These are phyloP conservation scores for Nannochloropsis gaditana DNA, from an alignment of 108 stramenopile genomes.

Conservation along the genomic window DNA sequence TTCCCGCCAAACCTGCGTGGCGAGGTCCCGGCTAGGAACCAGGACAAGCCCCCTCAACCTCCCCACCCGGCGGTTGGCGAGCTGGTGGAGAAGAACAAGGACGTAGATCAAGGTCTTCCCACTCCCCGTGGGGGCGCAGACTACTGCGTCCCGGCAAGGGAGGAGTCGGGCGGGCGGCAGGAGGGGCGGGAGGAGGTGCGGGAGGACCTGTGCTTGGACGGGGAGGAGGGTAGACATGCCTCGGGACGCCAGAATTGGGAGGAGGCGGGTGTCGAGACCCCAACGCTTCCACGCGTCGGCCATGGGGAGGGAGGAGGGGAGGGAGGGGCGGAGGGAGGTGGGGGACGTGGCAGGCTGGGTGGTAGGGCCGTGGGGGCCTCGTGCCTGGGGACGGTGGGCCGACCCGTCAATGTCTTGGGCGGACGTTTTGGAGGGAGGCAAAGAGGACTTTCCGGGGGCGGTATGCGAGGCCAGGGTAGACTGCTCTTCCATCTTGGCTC, in stretches of 20 bases:
- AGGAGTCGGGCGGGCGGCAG: not conserved
- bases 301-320: not conserved
- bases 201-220: conserved; percentile 75
- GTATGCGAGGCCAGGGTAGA: too few relatives aligned
- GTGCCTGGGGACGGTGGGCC: too few relatives aligned
- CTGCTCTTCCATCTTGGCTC: too few relatives aligned
- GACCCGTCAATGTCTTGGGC: too few relatives aligned
- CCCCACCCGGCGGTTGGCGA: conserved; percentile 60
- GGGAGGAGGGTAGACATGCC: conserved; percentile 71
- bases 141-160: conserved; percentile 67
- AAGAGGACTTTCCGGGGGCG: too few relatives aligned
- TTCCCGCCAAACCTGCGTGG: conserved; percentile 49
- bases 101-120: conserved; percentile 83
- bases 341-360: not conserved
- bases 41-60: conserved; percentile 80
- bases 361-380: too few relatives aligned
- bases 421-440: too few relatives aligned
- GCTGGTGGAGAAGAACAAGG: conserved; percentile 68
- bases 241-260: conserved; percentile 21
- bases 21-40: conserved; percentile 85
- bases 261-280: conserved; percentile 41
- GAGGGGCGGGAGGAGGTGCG: conserved; percentile 60
- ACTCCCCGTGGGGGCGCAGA: conserved; percentile 75
- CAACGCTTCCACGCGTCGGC: conserved; percentile 19
- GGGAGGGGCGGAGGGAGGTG: not conserved